phyloP scores from a whole-genome alignment of 495 filamentous ascomycete species.

The Opeltia flavorubescens region DNA sequence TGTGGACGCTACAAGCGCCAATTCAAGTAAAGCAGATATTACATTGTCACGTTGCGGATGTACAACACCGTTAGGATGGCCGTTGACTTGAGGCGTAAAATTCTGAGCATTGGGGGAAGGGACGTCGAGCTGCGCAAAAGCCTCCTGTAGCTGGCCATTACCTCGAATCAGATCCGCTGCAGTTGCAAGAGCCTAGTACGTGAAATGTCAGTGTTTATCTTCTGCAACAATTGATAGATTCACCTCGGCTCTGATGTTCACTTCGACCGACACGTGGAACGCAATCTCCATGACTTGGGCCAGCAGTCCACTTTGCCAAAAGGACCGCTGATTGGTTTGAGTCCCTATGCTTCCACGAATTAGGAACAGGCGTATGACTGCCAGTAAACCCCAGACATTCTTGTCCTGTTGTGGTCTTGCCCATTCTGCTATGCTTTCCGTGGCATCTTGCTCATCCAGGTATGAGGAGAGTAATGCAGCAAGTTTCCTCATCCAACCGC shows the following conservation, averaged over 20 bases:
- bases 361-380: conserved; percentile 74
- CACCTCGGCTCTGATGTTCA: conserved; percentile 72
- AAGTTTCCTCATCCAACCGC: conserved; percentile 64
- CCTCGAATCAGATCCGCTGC: conserved; percentile 82
- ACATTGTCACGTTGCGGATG: conserved; percentile 56
- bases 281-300: conserved; percentile 70
- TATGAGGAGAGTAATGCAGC: conserved; percentile 53
- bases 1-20: conserved; percentile 52
- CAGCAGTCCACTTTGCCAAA: conserved; percentile 69
- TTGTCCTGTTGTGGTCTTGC: conserved; percentile 66
- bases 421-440: conserved; percentile 56
- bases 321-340: conserved; percentile 68
- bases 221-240: conserved; percentile 10
- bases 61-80: conserved; percentile 31
- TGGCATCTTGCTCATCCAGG: conserved; percentile 38
- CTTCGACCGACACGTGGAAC: conserved; percentile 60
- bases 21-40: conserved; percentile 84
- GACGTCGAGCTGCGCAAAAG: conserved; percentile 73
- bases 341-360: conserved; percentile 67
- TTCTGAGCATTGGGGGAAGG: conserved; percentile 35
- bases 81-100: conserved; percentile 27
- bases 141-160: conserved; percentile 66
- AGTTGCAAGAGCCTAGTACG: conserved; percentile 54
- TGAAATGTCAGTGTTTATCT: background rate
- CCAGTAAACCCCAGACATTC: conserved; percentile 81